phyloP scores from a whole-genome alignment of 2,329 filamentous ascomycete genomes.

The Falciphora oryzae region DNA sequence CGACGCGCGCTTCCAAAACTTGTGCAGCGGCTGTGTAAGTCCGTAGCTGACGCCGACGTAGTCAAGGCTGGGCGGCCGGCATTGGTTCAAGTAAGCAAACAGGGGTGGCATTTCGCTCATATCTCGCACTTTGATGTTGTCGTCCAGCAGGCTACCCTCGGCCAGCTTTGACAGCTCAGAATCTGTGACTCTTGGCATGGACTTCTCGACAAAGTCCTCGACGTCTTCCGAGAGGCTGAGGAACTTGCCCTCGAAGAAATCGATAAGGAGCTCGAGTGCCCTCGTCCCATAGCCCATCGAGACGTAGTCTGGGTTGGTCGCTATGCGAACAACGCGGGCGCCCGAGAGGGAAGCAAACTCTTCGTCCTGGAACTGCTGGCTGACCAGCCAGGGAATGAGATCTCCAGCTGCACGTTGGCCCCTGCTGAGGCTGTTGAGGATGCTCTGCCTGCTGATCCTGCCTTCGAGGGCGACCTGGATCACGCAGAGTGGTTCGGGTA shows the following conservation, averaged over 20 bases:
- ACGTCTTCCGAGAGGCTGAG: slow-evolving; percentile 72
- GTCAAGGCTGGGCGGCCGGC: slow-evolving; percentile 73
- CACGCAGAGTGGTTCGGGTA: slow-evolving; percentile 91
- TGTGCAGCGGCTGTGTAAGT: slow-evolving; percentile 78
- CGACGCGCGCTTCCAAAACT: slow-evolving; percentile 87
- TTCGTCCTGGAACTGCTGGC: slow-evolving; percentile 96
- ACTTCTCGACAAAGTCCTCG: slow-evolving; percentile 45
- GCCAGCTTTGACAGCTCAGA: slow-evolving; percentile 75
- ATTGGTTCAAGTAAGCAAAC: slow-evolving; percentile 81
- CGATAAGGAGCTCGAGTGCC: slow-evolving; percentile 77
- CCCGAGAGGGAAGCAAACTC: slow-evolving; percentile 93
- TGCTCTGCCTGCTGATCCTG: slow-evolving; percentile 87
- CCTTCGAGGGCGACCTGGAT: slow-evolving; percentile 93
- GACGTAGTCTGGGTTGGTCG: slow-evolving; percentile 90
- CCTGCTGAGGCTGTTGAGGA: slow-evolving; percentile 81
- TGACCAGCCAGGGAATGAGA: slow-evolving; percentile 94
- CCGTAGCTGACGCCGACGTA: slow-evolving; percentile 96
- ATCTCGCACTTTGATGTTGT: slow-evolving; percentile 85
- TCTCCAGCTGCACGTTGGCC: slow-evolving; percentile 88
- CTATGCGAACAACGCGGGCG: slow-evolving; percentile 86
- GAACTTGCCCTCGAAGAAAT: slow-evolving; percentile 95
- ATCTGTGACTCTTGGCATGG: slow-evolving; percentile 76
- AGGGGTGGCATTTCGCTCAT: slow-evolving; percentile 89
- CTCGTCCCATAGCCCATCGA: slow-evolving; percentile 91
- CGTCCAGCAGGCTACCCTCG: slow-evolving; percentile 68